A percentile compares a stretch with the other conserved stretches of the same genome.
These are phyloP conservation scores for Kwoniella shandongensis DNA, from an alignment of 768 basidiomycete genomes.

Conservation along the genomic window DNA sequence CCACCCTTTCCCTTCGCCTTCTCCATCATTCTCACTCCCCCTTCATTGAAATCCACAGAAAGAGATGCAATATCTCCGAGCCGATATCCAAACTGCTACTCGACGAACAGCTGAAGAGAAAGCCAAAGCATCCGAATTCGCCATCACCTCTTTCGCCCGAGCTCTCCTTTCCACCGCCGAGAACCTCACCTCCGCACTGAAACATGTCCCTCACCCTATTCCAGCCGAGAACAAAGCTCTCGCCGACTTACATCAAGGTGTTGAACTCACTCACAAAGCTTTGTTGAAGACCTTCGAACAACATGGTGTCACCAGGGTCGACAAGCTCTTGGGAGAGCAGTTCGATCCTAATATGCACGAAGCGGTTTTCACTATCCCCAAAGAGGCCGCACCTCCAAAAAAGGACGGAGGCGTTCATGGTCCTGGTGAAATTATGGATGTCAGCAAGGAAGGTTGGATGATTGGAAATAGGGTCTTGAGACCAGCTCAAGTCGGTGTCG, in stretches of 20 bases:
- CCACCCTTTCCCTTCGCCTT: not conserved
- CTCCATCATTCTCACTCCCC: not conserved
- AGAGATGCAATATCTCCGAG: slow-evolving; percentile 85
- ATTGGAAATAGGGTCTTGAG: slow-evolving; percentile 92
- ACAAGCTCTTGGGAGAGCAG: slow-evolving; percentile 76
- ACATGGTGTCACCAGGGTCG: slow-evolving; percentile 87
- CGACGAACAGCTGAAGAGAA: slow-evolving; percentile 87
- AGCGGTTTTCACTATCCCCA: slow-evolving; percentile 86
- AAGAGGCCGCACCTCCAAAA: slow-evolving; percentile 66
- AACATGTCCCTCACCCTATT: slow-evolving; percentile 53
- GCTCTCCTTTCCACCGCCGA: slow-evolving; percentile 62
- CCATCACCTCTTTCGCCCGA: slow-evolving; percentile 81
- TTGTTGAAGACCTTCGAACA: slow-evolving; percentile 86
- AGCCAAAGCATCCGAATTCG: slow-evolving; percentile 88
- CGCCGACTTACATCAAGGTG: slow-evolving; percentile 71
- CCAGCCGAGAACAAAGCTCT: slow-evolving; percentile 41
- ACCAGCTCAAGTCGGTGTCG: slow-evolving; percentile 95
- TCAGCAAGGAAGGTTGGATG: slow-evolving; percentile 85
- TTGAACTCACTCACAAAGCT: slow-evolving; percentile 86
- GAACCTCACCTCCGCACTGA: slow-evolving; percentile 58
- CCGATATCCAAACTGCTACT: slow-evolving; percentile 93
- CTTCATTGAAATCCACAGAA: too few relatives aligned
- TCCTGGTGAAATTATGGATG: slow-evolving; percentile 84
- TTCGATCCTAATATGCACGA: slow-evolving; percentile 97
- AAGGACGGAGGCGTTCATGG: slow-evolving; percentile 55